Conservation (phyloP, 2,329 filamentous ascomycete species). For the Trichoderma sp. region DNA sequence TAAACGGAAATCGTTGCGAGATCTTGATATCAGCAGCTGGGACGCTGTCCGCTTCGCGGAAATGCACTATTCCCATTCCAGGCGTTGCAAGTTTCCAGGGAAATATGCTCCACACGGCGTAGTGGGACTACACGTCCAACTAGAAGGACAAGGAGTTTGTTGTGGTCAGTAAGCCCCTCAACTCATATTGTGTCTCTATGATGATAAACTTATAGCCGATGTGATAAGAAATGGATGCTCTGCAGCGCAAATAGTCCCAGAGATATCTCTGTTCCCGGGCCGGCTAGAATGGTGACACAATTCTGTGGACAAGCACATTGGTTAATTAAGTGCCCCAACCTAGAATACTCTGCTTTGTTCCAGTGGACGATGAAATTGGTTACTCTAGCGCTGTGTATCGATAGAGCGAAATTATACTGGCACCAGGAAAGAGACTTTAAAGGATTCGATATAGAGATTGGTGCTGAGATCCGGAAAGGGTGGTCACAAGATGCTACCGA, state of each 20-base stretch:
- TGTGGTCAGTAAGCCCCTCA: slow-evolving; percentile 23
- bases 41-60: slow-evolving; percentile 24
- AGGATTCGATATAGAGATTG: slow-evolving; percentile 24
- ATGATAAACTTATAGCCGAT: background rate
- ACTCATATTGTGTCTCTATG: rapidly evolving
- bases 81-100: slow-evolving; percentile 25
- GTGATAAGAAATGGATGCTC: slow-evolving; percentile 29
- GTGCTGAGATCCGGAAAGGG: slow-evolving; percentile 20
- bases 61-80: slow-evolving; percentile 25
- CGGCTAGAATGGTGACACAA: slow-evolving; percentile 41
- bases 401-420: slow-evolving; percentile 25
- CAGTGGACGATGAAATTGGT: slow-evolving; percentile 27
- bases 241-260: slow-evolving; percentile 27
- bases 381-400: slow-evolving; percentile 24
- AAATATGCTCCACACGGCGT: slow-evolving; percentile 26
- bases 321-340: slow-evolving; percentile 31
- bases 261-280: slow-evolving; percentile 22
- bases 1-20: slow-evolving; percentile 14
- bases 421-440: slow-evolving; percentile 25
- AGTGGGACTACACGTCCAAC: slow-evolving; percentile 29
- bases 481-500: slow-evolving; percentile 22
- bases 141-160: slow-evolving; percentile 27
- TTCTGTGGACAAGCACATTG: slow-evolving; percentile 51
- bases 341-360: slow-evolving; percentile 25
- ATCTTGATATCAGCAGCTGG: slow-evolving; percentile 29